Evolutionary conservation across 192 early-diverging fungal genomes (phyloP), one percentile per base, ranked within the genome.

Genomic region (Dissophora ornata): DNA sequence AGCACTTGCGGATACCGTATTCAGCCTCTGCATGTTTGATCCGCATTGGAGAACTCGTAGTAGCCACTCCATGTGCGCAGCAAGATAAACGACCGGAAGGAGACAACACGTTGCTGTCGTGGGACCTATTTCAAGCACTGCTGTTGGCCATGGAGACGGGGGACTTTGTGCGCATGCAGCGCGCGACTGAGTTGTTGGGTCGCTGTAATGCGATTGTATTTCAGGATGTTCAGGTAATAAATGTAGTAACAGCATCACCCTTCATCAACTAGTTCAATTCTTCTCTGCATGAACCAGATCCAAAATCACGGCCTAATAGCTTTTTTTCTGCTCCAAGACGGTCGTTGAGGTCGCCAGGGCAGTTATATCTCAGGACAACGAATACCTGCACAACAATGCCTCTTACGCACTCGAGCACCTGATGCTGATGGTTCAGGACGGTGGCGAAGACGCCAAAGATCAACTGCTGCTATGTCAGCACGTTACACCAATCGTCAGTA

Each of bases 311-410:
- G n/a, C n/a, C n/a, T n/a, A n/a, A n/a, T n/a, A n/a, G n/a, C n/a
- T 38, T 0, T 46, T 54, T 54, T 44, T 21, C 0, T 54, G 8
- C 29, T 12, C 18, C n/a, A 22, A 65, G 59, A 59, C 54, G 18
- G 21, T 77, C 21, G 40, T 62, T 8, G 41, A 54, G 40, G 41
- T 67, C 12, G 64, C 63, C 13, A 22, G 47, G 0, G 73, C 73
- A 3, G 73, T 77, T 10, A 61, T 77, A 21, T 42, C 51, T 21
- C 73, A 77, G 53, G 73, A 77, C 41, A 77, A 77, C 45, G 73
- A 77, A 29, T 67, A 49, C 40, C 28, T 77, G 21, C 45, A 54
- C 36, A 55, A 61, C 40, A 38, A 41, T 15, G 73, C 65, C 0
- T 15, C 58, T 8, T 26, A 30, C 22, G 52, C 38, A 16, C 30